phyloP scores from a whole-genome alignment of 106 monocot species.

The Apostasia shenzhenica region DNA sequence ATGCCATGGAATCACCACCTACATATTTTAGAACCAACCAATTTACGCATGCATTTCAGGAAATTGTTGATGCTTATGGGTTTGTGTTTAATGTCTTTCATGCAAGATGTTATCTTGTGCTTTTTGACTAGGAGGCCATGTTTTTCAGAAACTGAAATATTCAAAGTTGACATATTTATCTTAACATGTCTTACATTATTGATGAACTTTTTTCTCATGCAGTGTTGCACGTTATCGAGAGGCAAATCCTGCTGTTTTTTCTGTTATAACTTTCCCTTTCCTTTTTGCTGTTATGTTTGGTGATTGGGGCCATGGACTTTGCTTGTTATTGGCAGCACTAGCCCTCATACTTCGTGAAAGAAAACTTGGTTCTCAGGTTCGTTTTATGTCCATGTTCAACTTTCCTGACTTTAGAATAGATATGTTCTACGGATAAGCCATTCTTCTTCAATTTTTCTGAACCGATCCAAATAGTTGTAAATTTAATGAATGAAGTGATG shows the following conservation, averaged over 20 bases:
- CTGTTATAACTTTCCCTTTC: slow-evolving; percentile 92
- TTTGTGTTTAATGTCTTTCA: slow-evolving; percentile 24
- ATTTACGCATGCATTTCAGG: slow-evolving; percentile 92
- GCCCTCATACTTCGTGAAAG: slow-evolving; percentile 82
- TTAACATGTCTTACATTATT: slow-evolving; percentile 13
- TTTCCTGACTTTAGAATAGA: too few species aligned
- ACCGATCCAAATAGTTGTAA: too few species aligned
- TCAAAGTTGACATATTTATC: background rate
- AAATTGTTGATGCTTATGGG: slow-evolving; percentile 99
- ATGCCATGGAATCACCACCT: slow-evolving; percentile 78
- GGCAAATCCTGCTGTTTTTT: slow-evolving; percentile 96
- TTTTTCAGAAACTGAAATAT: background rate
- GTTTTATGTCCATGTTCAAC: too few species aligned
- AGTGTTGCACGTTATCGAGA: slow-evolving; percentile 95
- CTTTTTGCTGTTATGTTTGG: slow-evolving; percentile 99
- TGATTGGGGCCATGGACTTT: slow-evolving; percentile 99
- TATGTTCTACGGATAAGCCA: too few species aligned
- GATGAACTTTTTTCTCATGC: slow-evolving; percentile 25
- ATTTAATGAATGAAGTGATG: too few species aligned
- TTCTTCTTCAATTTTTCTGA: too few species aligned
- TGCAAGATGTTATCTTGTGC: background rate
- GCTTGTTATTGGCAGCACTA: slow-evolving; percentile 78
- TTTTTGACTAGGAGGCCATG: background rate
- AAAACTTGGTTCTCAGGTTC: slow-evolving; percentile 82
- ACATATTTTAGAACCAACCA: slow-evolving; percentile 90